These are phyloP conservation scores for Boletus rex-veris DNA, from an alignment of 768 basidiomycete species.

Conservation along the genomic window DNA sequence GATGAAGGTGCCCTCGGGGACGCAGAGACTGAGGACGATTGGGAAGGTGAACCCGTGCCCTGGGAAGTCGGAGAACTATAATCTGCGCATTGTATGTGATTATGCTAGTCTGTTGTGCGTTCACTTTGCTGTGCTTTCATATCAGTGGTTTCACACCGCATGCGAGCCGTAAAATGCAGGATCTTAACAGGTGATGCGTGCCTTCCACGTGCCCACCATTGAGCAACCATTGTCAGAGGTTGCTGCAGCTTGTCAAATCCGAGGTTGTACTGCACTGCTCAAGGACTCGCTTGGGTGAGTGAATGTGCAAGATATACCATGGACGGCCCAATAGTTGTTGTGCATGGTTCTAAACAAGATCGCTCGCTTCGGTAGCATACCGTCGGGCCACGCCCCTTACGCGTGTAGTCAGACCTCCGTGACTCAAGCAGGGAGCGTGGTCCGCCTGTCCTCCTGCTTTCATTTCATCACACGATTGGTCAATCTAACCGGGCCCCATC, in stretches of 20 bases:
- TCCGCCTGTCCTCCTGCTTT: constrained; percentile 20
- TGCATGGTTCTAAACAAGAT: constrained; percentile 1
- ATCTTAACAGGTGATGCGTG: constrained; percentile 21
- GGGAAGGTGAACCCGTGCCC: constrained; percentile 80
- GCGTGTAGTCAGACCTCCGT: constrained; percentile 28
- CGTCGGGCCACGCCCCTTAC: constrained; percentile 22
- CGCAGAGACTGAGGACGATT: constrained; percentile 54
- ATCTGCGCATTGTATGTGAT: constrained; percentile 29
- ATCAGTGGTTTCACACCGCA: constrained; percentile 26
- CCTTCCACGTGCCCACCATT: constrained; percentile 23
- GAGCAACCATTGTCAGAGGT: not conserved
- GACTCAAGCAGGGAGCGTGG: constrained; percentile 23
- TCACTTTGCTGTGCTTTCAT: constrained; percentile 34
- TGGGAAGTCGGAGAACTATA: constrained; percentile 80
- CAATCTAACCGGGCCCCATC: constrained; percentile 29
- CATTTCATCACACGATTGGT: constrained; percentile 24
- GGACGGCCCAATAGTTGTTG: constrained; percentile 8
- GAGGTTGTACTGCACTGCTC: constrained; percentile 12
- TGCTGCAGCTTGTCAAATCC: constrained; percentile 1
- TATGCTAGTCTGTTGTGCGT: constrained; percentile 21
- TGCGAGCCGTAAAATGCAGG: constrained; percentile 23
- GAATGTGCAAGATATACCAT: constrained; percentile 11
- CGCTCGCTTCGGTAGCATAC: constrained; percentile 16
- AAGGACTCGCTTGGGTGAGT: constrained; percentile 11
- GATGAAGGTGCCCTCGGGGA: constrained; percentile 39